phyloP scores from a whole-genome alignment of 2,329 filamentous ascomycete species.

The Neofusicoccum umdonicola region DNA sequence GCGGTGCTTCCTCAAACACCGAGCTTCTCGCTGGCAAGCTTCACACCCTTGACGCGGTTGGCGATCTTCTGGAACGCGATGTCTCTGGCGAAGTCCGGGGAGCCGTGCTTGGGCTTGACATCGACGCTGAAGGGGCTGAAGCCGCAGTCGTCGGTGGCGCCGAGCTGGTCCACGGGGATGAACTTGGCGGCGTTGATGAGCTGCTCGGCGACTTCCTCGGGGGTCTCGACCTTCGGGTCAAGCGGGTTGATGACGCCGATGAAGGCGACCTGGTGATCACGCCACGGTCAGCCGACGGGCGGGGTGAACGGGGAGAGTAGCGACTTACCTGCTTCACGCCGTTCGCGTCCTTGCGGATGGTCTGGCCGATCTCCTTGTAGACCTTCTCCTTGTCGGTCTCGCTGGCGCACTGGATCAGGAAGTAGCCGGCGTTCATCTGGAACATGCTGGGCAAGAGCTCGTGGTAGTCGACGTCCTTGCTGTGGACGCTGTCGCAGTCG shows the following conservation, averaged over 20 bases:
- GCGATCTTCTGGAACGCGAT: constrained; percentile 32
- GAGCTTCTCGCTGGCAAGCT: constrained; percentile 28
- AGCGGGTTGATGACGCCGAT: constrained; percentile 32
- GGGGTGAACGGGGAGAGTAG: neutral
- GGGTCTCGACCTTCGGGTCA: constrained; percentile 29
- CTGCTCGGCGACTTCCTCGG: constrained; percentile 29
- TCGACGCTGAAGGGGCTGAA: constrained; percentile 32
- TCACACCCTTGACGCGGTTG: constrained; percentile 28
- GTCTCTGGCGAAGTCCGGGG: constrained; percentile 29
- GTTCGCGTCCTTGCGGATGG: constrained; percentile 29
- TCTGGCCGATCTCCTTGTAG: constrained; percentile 29
- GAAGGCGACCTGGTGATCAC: constrained; percentile 24
- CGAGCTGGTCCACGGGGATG: constrained; percentile 29
- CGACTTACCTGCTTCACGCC: constrained; percentile 26
- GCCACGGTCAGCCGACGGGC: neutral
- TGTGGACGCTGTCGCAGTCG: constrained; percentile 35
- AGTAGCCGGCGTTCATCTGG: constrained; percentile 36
- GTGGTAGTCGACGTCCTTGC: constrained; percentile 31
- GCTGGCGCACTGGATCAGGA: constrained; percentile 31
- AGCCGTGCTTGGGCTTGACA: constrained; percentile 31
- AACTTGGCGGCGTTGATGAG: constrained; percentile 29
- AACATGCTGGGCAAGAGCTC: constrained; percentile 32
- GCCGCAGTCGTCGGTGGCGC: constrained; percentile 33
- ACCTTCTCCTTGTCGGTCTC: constrained; percentile 30
- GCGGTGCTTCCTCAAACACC: constrained; percentile 19